Conservation (phyloP, 352 stramenopile genomes). For the Discostella stelligera region DNA sequence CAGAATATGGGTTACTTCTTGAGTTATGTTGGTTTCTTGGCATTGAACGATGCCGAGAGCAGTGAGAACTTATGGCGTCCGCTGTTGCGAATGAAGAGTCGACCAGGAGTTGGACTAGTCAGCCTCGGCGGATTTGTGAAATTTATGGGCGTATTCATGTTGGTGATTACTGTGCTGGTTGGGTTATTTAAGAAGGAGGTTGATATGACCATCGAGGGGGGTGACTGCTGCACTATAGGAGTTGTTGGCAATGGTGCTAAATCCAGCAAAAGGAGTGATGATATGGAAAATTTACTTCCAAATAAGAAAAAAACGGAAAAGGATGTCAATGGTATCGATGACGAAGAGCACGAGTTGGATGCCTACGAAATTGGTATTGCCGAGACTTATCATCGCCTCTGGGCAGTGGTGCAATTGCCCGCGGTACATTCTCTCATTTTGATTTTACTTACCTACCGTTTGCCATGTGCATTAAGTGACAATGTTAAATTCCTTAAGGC, state of each 20-base stretch:
- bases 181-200: slow-evolving; percentile 79
- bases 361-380: slow-evolving; percentile 67
- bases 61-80: slow-evolving; percentile 70
- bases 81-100: slow-evolving; percentile 57
- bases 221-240: slow-evolving; percentile 26
- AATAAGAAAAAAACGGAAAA: slow-evolving; percentile 33
- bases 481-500: slow-evolving; percentile 84
- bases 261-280: slow-evolving; percentile 5
- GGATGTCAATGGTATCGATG: slow-evolving; percentile 50
- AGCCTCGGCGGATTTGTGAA: slow-evolving; percentile 71
- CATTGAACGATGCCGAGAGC: slow-evolving; percentile 90
- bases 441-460: slow-evolving; percentile 74
- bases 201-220: slow-evolving; percentile 23
- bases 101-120: slow-evolving; percentile 59
- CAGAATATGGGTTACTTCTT: slow-evolving; percentile 98
- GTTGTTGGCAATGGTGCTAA: slow-evolving; percentile 16
- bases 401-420: slow-evolving; percentile 71
- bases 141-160: slow-evolving; percentile 77
- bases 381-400: slow-evolving; percentile 79
- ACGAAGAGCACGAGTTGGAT: slow-evolving; percentile 76
- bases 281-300: slow-evolving; percentile 38
- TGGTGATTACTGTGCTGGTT: slow-evolving; percentile 69
- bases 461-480: slow-evolving; percentile 73
- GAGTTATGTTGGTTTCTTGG: slow-evolving; percentile 97
- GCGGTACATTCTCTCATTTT: slow-evolving; percentile 72